Base-by-base conservation (phyloP, 345 rosid species). In the Pistacia atlantica region DNA sequence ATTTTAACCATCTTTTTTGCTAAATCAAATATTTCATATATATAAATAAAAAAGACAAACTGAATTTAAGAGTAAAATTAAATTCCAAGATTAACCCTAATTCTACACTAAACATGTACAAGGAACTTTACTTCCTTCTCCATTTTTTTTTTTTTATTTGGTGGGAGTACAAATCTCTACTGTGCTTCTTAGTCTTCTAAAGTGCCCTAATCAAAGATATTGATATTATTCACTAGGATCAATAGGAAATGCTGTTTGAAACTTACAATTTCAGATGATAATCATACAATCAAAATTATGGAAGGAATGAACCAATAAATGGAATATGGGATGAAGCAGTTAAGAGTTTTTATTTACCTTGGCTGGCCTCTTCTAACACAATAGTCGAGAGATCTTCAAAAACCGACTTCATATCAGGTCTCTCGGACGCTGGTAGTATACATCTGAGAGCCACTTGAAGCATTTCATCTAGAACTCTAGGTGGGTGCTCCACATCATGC, bases 381-480 rank as follows among this genome's bases (percentile, higher is more conserved):
- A 87, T 55, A 7, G 75, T 60, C 0, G 86, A 86, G 48, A 92
- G 87, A 52, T 89, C 97, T 80, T 91, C 90, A 54, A 75, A 89
- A 54, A 91, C 93, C 0, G 89, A 82, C 78, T 69, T 84, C 80
- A 92, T 92, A 77, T 95, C 98, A 0, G 95, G 95, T 71, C 97
- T 91, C 78, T 94, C 98, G 1, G 91, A 85, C 0, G 97, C 97
- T 14, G 97, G 87, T 22, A 90, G 84, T 71, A 90, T 87, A 75
- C 97, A 94, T 75, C 83, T 86, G 17, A 91, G 83, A 75, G 92
- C 95, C 67, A 92, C 92, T 46, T 81, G 80, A 69, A 94, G 85
- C 80, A 91, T 79, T 72, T 80, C 87, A 69, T 79, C 67, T 10
- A 89, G 89, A 68, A 81, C 82, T 60, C 86, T 70, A 28, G 77